Conservation (phyloP, 306 rosid genomes). For the Dryas alaskensis region DNA sequence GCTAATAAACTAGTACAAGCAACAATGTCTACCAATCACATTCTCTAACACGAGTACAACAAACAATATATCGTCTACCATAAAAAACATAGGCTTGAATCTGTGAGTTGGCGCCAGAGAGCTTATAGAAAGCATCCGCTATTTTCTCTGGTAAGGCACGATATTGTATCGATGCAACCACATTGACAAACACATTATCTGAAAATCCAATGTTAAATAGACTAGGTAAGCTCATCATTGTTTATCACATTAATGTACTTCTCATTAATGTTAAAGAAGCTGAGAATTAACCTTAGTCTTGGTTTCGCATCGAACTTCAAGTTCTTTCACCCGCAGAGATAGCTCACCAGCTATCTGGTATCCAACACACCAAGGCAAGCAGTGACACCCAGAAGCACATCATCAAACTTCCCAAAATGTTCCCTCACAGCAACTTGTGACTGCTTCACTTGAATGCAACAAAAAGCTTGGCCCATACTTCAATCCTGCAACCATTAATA, state of each 20-base stretch:
- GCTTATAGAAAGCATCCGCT: conserved; percentile 71
- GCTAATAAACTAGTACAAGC: neutral
- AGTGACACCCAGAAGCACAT: conserved; percentile 66
- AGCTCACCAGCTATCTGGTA: conserved; percentile 52
- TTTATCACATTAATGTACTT: too few species aligned
- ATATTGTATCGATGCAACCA: conserved; percentile 64
- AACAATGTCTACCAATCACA: conserved; percentile 12
- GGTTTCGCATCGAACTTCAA: conserved; percentile 61
- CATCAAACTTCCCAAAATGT: conserved; percentile 50
- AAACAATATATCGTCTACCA: conserved; percentile 30
- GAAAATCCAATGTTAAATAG: conserved; percentile 6
- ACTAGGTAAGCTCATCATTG: too few species aligned
- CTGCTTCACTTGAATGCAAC: conserved; percentile 62
- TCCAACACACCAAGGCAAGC: conserved; percentile 70
- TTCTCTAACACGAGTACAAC: neutral
- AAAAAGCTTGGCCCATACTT: conserved; percentile 58
- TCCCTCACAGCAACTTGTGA: conserved; percentile 68
- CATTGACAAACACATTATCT: conserved; percentile 69
- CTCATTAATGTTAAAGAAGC: neutral
- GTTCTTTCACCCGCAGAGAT: conserved; percentile 62
- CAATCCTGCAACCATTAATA: conserved; percentile 25
- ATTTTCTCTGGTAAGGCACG: conserved; percentile 57
- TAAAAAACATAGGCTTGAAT: conserved; percentile 72
- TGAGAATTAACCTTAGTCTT: conserved; percentile 53
- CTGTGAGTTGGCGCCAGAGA: conserved; percentile 58